Conservation (phyloP, 441 rosid genomes). For the Raphanus hybrid region DNA sequence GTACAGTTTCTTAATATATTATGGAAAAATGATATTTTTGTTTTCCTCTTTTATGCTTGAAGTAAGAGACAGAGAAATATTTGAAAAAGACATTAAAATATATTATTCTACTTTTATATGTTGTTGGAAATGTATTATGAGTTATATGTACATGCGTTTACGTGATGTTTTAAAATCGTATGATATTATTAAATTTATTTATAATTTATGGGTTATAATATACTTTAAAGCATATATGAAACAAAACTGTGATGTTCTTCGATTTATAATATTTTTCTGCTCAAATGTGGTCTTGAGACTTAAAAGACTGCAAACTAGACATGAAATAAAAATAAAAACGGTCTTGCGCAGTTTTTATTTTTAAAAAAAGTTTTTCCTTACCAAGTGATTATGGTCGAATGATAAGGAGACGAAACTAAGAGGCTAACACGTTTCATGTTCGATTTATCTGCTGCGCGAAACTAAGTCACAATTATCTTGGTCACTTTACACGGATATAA, state of each 20-base stretch:
- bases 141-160: not conserved
- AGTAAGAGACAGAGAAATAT: not conserved
- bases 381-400: no score
- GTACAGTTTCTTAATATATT: constrained; percentile 6
- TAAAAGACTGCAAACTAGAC: not conserved
- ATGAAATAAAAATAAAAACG: not conserved
- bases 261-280: not conserved
- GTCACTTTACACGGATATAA: no score
- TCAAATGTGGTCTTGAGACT: not conserved
- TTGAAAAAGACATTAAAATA: not conserved
- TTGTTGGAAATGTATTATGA: not conserved
- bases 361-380: not conserved
- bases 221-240: not conserved
- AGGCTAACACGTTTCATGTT: no score
- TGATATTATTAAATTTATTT: not conserved
- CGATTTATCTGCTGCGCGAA: no score
- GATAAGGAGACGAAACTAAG: no score
- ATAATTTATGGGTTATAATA: not conserved
- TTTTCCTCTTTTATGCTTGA: not conserved
- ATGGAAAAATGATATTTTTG: not conserved
- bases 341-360: not conserved
- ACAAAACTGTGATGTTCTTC: not conserved
- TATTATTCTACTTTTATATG: not conserved
- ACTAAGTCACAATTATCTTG: no score
- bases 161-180: not conserved